A percentile compares a stretch with the other conserved stretches of the same genome.
phyloP scores from a whole-genome alignment of 148 eudicot genomes.

The Rhododendron molle region DNA sequence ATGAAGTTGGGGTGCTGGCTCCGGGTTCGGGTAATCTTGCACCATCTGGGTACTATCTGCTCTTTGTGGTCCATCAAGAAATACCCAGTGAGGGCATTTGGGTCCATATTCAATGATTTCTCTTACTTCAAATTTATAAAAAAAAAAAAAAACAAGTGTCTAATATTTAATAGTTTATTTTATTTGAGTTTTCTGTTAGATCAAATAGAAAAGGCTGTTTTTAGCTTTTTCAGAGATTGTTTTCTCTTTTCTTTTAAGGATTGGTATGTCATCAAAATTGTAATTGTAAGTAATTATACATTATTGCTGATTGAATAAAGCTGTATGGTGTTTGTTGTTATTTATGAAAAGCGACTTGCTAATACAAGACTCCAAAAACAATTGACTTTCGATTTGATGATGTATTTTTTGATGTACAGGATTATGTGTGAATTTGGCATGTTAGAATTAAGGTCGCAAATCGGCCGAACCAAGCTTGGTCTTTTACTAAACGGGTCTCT shows the following conservation, averaged over 20 bases:
- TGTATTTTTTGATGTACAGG: no score
- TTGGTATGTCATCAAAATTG: neutral
- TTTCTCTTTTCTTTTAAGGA: neutral
- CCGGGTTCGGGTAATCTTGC: slow-evolving; percentile 45
- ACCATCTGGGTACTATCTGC: slow-evolving; percentile 53
- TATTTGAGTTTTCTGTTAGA: neutral
- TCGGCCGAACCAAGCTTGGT: no score
- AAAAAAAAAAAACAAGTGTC: neutral
- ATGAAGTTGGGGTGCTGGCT: slow-evolving; percentile 17
- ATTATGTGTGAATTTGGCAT: no score
- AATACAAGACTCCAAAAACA: neutral
- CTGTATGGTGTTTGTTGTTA: neutral
- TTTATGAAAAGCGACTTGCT: neutral
- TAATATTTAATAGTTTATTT: neutral
- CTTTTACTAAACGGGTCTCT: no score
- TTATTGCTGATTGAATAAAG: neutral
- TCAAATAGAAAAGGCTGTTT: neutral
- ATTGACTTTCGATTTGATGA: no score
- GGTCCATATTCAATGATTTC: slow-evolving; percentile 41
- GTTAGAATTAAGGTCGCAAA: no score
- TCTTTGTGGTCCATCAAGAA: slow-evolving; percentile 51
- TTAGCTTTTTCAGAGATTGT: neutral
- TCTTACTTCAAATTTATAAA: no score
- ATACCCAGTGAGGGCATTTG: slow-evolving; percentile 72
- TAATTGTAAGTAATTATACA: neutral